Conservation (phyloP, 306 rosid species). For the Rosa chinensis region DNA sequence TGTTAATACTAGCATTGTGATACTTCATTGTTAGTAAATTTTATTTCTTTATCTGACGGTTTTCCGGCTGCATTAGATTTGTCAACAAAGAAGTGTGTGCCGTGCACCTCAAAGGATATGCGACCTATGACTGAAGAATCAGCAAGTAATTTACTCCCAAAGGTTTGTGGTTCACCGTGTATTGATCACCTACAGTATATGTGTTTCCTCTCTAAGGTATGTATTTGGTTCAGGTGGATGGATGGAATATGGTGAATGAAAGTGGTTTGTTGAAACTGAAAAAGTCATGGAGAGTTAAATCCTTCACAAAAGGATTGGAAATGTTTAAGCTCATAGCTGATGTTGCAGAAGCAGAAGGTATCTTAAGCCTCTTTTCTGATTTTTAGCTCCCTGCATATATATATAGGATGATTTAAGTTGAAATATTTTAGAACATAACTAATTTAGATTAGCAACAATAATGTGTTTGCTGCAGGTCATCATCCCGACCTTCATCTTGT, state of each 20-base stretch:
- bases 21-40: neutral
- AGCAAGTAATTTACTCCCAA: conserved; percentile 50
- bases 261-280: conserved; percentile 56
- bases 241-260: conserved; percentile 71
- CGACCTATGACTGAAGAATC: conserved; percentile 67
- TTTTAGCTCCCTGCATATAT: neutral
- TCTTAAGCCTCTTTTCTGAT: conserved; percentile 7
- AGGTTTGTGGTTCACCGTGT: conserved; percentile 40
- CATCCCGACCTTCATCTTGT: conserved; percentile 98
- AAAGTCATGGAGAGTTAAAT: conserved; percentile 71
- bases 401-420: neutral
- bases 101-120: conserved; percentile 67
- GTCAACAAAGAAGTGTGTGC: conserved; percentile 62
- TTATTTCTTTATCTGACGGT: neutral
- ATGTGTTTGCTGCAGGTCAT: conserved; percentile 52
- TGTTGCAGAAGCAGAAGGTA: conserved; percentile 85
- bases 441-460: neutral
- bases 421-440: neutral
- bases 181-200: conserved; percentile 2
- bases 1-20: neutral
- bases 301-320: conserved; percentile 79
- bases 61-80: conserved; percentile 45
- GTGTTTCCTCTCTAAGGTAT: conserved; percentile 2
- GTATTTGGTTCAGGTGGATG: conserved; percentile 46
- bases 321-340: conserved; percentile 66